Conservation (phyloP, 2,329 filamentous ascomycete genomes). For the Penicillium hesseltinei region DNA sequence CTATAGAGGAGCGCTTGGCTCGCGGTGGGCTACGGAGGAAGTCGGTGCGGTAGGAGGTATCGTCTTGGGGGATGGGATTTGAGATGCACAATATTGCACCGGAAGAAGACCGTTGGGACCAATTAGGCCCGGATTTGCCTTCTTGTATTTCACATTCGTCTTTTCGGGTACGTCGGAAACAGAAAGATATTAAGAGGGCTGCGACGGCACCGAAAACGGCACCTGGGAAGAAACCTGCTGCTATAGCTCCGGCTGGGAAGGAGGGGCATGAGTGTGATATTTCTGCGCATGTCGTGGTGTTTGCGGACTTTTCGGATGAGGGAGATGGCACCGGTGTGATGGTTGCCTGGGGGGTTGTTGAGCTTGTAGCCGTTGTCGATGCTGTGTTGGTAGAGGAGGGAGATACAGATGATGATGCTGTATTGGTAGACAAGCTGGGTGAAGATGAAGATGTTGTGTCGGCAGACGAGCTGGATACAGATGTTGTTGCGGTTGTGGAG, state of each 20-base stretch:
- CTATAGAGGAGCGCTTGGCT: conserved; percentile 24
- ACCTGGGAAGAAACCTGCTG: conserved; percentile 49
- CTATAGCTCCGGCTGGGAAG: conserved; percentile 43
- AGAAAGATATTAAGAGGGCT: conserved; percentile 52
- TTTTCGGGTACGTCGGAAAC: conserved; percentile 31
- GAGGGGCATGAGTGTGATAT: conserved; percentile 30
- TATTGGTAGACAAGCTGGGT: neutral
- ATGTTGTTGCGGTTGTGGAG: conserved; percentile 19
- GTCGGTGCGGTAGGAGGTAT: conserved; percentile 44
- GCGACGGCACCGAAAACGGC: conserved; percentile 48
- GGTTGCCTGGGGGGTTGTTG: conserved; percentile 19
- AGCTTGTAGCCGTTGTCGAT: conserved; percentile 15
- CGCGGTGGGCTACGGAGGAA: conserved; percentile 34
- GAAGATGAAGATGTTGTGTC: conserved; percentile 14
- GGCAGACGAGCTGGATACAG: conserved; percentile 3
- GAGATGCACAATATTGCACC: conserved; percentile 40
- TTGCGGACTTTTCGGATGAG: conserved; percentile 19
- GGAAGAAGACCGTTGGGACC: conserved; percentile 34
- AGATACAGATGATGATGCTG: conserved; percentile 13
- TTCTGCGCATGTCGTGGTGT: conserved; percentile 3
- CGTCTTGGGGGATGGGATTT: conserved; percentile 44
- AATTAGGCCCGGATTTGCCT: conserved; percentile 27
- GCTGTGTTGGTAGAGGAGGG: conserved; percentile 3
- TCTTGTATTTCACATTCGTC: conserved; percentile 22
- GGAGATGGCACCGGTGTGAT: conserved; percentile 24